Evolutionary conservation across 2,329 filamentous ascomycete genomes (phyloP).

Genomic region (Alternaria brassicicola): DNA sequence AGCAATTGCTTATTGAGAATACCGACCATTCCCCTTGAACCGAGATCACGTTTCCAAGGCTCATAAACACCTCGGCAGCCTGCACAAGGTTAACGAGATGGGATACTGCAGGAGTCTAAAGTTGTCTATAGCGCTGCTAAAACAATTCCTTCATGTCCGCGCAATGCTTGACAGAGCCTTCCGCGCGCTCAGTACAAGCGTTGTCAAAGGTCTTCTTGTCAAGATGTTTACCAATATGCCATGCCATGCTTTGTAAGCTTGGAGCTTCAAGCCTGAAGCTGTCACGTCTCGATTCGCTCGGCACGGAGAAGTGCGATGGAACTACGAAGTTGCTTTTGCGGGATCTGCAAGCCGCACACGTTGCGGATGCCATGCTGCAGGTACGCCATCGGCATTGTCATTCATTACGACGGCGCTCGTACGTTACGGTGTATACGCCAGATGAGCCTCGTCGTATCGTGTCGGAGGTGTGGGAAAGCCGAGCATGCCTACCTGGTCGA

Average conservation of each 20-base stretch:
- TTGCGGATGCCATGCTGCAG: not conserved
- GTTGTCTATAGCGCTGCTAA: conserved; percentile 45
- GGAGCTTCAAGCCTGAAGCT: not conserved
- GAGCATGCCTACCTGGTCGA: not conserved
- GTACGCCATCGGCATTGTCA: conserved; percentile 1
- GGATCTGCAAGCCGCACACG: not conserved
- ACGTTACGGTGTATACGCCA: not conserved
- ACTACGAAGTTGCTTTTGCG: not conserved
- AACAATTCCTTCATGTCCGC: conserved; percentile 51
- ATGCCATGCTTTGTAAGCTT: not conserved
- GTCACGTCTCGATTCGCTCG: not conserved
- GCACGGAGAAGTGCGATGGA: not conserved
- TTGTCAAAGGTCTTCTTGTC: not conserved
- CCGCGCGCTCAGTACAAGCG: conserved; percentile 55
- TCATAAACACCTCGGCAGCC: conserved; percentile 60
- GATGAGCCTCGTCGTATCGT: not conserved
- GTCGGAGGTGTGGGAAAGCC: not conserved
- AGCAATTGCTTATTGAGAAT: conserved; percentile 55
- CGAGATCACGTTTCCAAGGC: conserved; percentile 58
- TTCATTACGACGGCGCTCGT: not conserved
- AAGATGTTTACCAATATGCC: not conserved
- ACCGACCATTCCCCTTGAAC: conserved; percentile 52
- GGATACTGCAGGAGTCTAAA: conserved; percentile 14
- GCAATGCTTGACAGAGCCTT: conserved; percentile 57
- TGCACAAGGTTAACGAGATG: conserved; percentile 15